Conservation (phyloP, 2,329 filamentous ascomycete genomes). For the Rhinocladiella similis region DNA sequence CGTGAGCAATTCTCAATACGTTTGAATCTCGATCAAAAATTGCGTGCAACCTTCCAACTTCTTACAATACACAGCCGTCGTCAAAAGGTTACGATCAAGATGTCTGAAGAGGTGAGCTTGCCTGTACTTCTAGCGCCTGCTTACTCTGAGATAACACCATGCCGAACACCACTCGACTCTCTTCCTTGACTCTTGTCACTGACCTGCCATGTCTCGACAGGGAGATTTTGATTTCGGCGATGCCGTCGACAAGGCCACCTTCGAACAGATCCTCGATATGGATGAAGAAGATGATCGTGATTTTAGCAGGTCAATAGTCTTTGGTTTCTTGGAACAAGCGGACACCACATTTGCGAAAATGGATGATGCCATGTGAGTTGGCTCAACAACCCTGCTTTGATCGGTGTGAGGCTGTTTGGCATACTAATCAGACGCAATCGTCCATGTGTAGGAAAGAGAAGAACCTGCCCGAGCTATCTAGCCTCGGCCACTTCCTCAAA, state of each 20-base stretch:
- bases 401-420: no score
- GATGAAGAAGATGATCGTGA: conserved; percentile 85
- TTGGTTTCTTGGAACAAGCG: conserved; percentile 90
- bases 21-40: no score
- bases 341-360: conserved; percentile 83
- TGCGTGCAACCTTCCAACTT: not conserved
- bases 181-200: not conserved
- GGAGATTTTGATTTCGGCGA: conserved; percentile 64
- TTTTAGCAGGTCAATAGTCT: conserved; percentile 86
- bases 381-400: not conserved
- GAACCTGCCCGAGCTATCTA: conserved; percentile 73
- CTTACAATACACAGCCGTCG: not conserved
- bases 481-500: conserved; percentile 93
- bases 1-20: no score
- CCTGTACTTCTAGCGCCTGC: not conserved
- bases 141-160: no score
- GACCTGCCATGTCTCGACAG: conserved; percentile 1
- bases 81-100: not conserved
- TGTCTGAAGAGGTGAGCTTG: conserved; percentile 24
- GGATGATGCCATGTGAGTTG: conserved; percentile 70
- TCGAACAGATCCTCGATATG: conserved; percentile 97
- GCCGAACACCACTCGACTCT: no score
- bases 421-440: not conserved
- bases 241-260: conserved; percentile 75
- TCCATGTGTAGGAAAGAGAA: conserved; percentile 56